phyloP scores from a whole-genome alignment of 306 rosid genomes.

The Cicer judaicum region DNA sequence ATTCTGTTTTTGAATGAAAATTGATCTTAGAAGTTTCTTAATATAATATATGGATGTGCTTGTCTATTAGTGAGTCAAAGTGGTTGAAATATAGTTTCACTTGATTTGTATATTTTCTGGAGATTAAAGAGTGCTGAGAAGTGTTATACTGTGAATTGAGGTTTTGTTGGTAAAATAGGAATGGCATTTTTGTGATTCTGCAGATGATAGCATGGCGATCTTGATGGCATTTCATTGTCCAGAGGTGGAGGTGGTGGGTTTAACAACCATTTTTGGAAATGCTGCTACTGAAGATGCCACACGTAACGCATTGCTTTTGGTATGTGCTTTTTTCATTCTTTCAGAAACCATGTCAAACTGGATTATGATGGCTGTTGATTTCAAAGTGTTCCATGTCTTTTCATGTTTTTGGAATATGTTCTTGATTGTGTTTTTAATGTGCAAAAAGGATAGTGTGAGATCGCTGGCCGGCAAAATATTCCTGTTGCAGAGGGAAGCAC shows the following conservation, averaged over 20 bases:
- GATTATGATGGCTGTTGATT: constrained; percentile 1
- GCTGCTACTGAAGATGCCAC: constrained; percentile 71
- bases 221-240: constrained; percentile 87
- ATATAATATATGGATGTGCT: not conserved
- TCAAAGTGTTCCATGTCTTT: not conserved
- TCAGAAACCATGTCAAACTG: not conserved
- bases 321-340: constrained; percentile 47
- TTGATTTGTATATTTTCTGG: not conserved
- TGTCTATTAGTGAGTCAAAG: not conserved
- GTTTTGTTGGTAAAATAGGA: constrained; percentile 9
- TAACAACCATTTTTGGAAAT: constrained; percentile 86
- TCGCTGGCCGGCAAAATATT: constrained; percentile 75
- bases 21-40: not conserved
- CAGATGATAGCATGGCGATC: constrained; percentile 93
- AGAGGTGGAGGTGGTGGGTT: constrained; percentile 75
- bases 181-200: constrained; percentile 29
- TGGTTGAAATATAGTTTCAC: not conserved
- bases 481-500: constrained; percentile 86
- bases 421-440: constrained; percentile 61
- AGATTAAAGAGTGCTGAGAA: not conserved
- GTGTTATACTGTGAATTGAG: constrained; percentile 4
- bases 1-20: not conserved
- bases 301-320: constrained; percentile 89
- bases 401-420: constrained; percentile 41
- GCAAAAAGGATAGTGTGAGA: constrained; percentile 99